phyloP scores from a whole-genome alignment of 1,284 basidiomycete species.

The Sanghuangporus weigelae region DNA sequence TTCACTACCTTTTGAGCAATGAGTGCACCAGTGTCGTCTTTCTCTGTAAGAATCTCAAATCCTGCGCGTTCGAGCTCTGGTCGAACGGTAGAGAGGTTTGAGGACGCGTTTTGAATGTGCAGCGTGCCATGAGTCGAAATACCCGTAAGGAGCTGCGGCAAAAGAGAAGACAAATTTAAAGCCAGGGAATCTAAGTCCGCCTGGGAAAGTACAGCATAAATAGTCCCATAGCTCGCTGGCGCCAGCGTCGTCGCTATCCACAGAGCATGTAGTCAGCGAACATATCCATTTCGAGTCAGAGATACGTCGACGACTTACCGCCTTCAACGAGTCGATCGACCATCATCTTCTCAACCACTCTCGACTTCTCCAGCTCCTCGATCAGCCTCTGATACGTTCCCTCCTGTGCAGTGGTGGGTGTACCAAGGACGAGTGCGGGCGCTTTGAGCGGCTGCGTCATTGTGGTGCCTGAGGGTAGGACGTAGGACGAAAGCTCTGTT shows the following conservation, averaged over 20 bases:
- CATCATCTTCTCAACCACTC: conserved; percentile 65
- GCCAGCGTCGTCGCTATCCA: conserved; percentile 51
- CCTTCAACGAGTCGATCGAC: conserved; percentile 70
- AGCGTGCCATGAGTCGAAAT: conserved; percentile 63
- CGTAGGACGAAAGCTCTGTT: conserved; percentile 1
- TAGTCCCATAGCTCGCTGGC: conserved; percentile 53
- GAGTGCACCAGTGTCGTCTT: conserved; percentile 36
- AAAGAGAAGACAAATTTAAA: conserved; percentile 47
- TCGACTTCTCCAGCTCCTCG: conserved; percentile 45
- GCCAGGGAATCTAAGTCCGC: conserved; percentile 56
- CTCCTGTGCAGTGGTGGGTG: conserved; percentile 65
- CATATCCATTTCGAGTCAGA: conserved; percentile 40
- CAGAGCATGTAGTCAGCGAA: conserved; percentile 16
- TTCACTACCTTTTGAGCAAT: conserved; percentile 61
- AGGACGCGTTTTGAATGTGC: conserved; percentile 51
- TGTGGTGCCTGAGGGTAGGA: background rate
- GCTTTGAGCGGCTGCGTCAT: conserved; percentile 29
- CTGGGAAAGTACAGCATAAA: conserved; percentile 56
- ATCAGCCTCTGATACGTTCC: conserved; percentile 70
- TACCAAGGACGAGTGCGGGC: conserved; percentile 62
- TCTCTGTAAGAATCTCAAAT: conserved; percentile 49
- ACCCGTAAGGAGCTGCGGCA: conserved; percentile 52
- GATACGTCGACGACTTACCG: conserved; percentile 41
- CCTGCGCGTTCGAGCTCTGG: conserved; percentile 58
- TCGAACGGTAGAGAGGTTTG: conserved; percentile 39